These are phyloP conservation scores for Blumeriella jaapii DNA, from an alignment of 2,329 filamentous ascomycete species.

Conservation along the genomic window DNA sequence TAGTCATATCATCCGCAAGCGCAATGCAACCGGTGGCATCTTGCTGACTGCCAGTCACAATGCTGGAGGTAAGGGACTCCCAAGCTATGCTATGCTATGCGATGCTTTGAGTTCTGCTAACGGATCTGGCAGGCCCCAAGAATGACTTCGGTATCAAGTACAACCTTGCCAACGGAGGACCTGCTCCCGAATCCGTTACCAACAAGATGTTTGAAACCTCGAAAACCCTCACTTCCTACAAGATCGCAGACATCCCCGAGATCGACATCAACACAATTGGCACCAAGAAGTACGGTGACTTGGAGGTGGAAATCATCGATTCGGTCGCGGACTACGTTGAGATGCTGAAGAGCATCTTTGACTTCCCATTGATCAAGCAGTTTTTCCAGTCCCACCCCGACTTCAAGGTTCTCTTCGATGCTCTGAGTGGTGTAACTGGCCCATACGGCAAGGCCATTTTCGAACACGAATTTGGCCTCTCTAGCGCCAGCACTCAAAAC, in stretches of 20 bases:
- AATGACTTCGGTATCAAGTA: slow-evolving; percentile 99
- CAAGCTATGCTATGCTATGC: too few species aligned
- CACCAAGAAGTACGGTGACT: slow-evolving; percentile 67
- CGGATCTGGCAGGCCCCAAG: slow-evolving; percentile 53
- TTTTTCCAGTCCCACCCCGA: slow-evolving; percentile 80
- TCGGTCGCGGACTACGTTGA: slow-evolving; percentile 83
- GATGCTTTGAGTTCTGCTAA: slow-evolving; percentile 1
- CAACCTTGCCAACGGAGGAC: slow-evolving; percentile 92
- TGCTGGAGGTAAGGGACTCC: slow-evolving; percentile 59
- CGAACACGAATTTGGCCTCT: slow-evolving; percentile 79
- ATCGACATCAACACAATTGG: slow-evolving; percentile 77
- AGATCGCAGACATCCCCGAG: slow-evolving; percentile 77
- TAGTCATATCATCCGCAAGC: slow-evolving; percentile 89
- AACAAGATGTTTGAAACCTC: slow-evolving; percentile 95
- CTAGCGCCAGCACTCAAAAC: slow-evolving; percentile 72
- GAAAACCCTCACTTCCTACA: slow-evolving; percentile 84
- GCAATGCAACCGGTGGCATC: slow-evolving; percentile 92
- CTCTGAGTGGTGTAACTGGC: slow-evolving; percentile 86
- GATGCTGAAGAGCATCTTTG: slow-evolving; percentile 98
- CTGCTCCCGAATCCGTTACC: slow-evolving; percentile 89
- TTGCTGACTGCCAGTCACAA: slow-evolving; percentile 96
- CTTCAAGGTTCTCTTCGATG: slow-evolving; percentile 97
- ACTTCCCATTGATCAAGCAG: slow-evolving; percentile 89
- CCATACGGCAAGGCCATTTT: slow-evolving; percentile 94
- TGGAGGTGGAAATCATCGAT: slow-evolving; percentile 94